Evolutionary conservation across 257 asterid species (phyloP).

Genomic region (Primulina tabacum): DNA sequence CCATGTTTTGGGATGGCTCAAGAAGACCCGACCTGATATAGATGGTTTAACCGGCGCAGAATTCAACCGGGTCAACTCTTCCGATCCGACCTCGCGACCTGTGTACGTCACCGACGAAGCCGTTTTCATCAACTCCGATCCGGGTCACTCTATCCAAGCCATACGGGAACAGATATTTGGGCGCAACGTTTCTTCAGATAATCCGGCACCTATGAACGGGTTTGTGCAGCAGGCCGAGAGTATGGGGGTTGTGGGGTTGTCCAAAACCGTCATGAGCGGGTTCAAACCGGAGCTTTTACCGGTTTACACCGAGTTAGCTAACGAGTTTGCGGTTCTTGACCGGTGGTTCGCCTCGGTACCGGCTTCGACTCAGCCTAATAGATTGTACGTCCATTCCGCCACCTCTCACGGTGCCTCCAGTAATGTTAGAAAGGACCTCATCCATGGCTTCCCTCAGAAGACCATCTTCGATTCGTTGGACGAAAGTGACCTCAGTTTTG

Average conservation of each 20-base stretch:
- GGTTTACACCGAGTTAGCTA: conserved; percentile 64
- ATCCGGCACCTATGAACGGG: conserved; percentile 98
- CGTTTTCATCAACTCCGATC: conserved; percentile 72
- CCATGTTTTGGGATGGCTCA: conserved; percentile 88
- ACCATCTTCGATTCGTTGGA: conserved; percentile 92
- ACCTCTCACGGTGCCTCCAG: conserved; percentile 99
- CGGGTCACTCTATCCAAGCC: conserved; percentile 96
- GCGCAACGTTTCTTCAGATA: conserved; percentile 42
- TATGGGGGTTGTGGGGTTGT: conserved; percentile 62
- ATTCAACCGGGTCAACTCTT: conserved; percentile 65
- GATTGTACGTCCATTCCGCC: conserved; percentile 92
- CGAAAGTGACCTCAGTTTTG: conserved; percentile 70
- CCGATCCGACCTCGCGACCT: conserved; percentile 56
- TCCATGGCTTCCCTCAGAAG: conserved; percentile 89
- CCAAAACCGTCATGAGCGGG: conserved; percentile 80
- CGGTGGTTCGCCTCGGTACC: conserved; percentile 98
- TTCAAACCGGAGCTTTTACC: conserved; percentile 75
- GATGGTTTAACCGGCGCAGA: conserved; percentile 79
- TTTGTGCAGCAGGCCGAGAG: conserved; percentile 85
- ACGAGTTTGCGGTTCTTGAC: conserved; percentile 79
- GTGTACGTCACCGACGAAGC: conserved; percentile 58
- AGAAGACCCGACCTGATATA: conserved; percentile 67
- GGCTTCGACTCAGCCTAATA: conserved; percentile 92
- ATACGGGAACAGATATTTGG: conserved; percentile 93
- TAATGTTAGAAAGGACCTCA: conserved; percentile 78